Percentiles rank a stretch among this genome's conserved stretches.
These are phyloP conservation scores for Secale cereale DNA, from an alignment of 176 grass and related monocot species.

Conservation along the genomic window DNA sequence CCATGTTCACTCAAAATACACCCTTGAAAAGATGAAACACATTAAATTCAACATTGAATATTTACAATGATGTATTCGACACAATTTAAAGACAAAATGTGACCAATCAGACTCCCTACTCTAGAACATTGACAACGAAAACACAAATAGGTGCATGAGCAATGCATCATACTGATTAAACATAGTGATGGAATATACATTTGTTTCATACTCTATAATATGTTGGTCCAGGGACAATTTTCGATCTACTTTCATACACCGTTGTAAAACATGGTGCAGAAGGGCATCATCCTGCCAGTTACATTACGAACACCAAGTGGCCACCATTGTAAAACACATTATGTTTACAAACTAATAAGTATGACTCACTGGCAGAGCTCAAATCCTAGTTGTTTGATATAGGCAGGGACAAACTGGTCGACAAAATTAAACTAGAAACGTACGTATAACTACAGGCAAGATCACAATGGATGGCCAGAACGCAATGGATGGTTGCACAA, in stretches of 20 bases:
- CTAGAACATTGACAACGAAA: neutral
- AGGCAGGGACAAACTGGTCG: neutral
- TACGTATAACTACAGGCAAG: neutral
- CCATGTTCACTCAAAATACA: neutral
- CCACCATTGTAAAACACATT: too few species aligned
- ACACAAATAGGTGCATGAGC: neutral
- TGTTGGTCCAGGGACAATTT: neutral
- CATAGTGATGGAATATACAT: neutral
- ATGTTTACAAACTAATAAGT: too few species aligned
- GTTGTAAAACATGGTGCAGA: neutral
- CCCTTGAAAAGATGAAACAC: neutral
- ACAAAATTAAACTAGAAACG: conserved; percentile 3
- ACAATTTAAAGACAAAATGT: neutral
- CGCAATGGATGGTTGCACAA: neutral
- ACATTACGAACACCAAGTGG: neutral
- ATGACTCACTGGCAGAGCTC: neutral
- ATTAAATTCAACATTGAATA: neutral
- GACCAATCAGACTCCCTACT: neutral
- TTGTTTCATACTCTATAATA: neutral
- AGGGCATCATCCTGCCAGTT: neutral
- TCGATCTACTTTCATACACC: neutral
- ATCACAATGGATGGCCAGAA: neutral
- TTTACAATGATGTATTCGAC: neutral
- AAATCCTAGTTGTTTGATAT: neutral
- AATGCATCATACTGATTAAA: neutral